A percentile compares a stretch with the other conserved stretches of the same genome.
phyloP scores from a whole-genome alignment of 495 filamentous ascomycete genomes.

The Astrocystis sublimbata region DNA sequence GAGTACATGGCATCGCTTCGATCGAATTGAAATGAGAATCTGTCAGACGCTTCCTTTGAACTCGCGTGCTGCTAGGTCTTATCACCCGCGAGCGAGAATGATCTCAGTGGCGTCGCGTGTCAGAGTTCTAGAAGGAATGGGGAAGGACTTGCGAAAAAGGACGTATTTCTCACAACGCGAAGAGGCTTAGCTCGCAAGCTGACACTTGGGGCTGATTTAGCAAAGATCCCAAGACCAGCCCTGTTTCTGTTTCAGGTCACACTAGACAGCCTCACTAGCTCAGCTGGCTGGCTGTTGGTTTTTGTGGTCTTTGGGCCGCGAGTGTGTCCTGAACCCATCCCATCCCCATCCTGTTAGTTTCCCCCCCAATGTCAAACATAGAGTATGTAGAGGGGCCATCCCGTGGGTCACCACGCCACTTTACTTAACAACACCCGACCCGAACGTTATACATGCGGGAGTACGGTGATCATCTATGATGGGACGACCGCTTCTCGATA shows the following conservation, averaged over 20 bases:
- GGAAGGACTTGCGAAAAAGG: slow-evolving; percentile 3
- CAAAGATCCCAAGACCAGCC: too few relatives aligned
- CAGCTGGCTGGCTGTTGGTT: slow-evolving; percentile 11
- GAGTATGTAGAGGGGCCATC: neutral
- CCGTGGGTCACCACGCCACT: neutral
- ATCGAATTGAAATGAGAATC: neutral
- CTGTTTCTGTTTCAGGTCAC: slow-evolving; percentile 20
- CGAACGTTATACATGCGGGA: too few relatives aligned
- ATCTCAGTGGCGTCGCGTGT: slow-evolving; percentile 9
- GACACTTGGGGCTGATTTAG: slow-evolving; percentile 13
- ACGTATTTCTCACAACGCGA: neutral
- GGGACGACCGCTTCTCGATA: too few relatives aligned
- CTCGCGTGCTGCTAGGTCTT: neutral
- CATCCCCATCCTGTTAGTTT: neutral
- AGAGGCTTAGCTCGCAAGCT: slow-evolving; percentile 18
- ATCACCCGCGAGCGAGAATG: neutral
- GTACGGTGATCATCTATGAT: too few relatives aligned
- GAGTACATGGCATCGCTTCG: neutral
- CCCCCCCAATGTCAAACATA: neutral
- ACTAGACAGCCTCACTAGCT: slow-evolving; percentile 15
- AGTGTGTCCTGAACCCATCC: too few relatives aligned
- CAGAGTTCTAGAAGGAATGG: slow-evolving; percentile 17
- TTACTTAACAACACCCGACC: too few relatives aligned
- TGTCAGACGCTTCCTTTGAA: neutral
- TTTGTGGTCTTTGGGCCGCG: too few relatives aligned